Percentiles rank a stretch among this genome's conserved stretches.
phyloP scores from a whole-genome alignment of 2,329 filamentous ascomycete genomes.

The Nigrograna mackinnonii region DNA sequence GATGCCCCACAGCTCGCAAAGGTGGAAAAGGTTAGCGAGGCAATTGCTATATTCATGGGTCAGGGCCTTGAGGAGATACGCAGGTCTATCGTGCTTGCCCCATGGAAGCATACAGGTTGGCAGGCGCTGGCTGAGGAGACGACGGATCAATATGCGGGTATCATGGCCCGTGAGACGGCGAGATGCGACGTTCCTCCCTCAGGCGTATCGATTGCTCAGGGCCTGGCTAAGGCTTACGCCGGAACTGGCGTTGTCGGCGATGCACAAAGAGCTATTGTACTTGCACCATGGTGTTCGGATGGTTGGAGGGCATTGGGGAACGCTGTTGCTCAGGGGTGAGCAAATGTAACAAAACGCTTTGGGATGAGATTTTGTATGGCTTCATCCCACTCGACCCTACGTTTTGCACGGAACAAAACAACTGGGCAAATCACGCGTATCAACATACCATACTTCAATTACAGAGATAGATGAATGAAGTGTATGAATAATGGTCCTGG shows the following conservation, averaged over 20 bases:
- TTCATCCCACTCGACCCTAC: no score
- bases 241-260: constrained; percentile 73
- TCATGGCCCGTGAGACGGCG: constrained; percentile 84
- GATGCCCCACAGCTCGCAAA: constrained; percentile 66
- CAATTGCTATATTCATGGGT: constrained; percentile 65
- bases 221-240: constrained; percentile 73
- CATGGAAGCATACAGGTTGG: constrained; percentile 81
- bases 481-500: no score
- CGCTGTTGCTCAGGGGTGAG: constrained; percentile 16
- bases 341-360: no score
- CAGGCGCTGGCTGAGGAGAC: constrained; percentile 67
- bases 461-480: no score
- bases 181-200: constrained; percentile 72
- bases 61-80: constrained; percentile 68
- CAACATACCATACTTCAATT: no score
- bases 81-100: constrained; percentile 78
- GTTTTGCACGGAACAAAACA: no score
- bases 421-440: no score
- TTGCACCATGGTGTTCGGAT: constrained; percentile 75
- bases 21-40: constrained; percentile 76
- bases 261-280: constrained; percentile 74
- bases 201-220: constrained; percentile 68
- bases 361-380: no score
- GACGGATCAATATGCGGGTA: constrained; percentile 55
- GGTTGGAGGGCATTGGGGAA: constrained; percentile 66